These are phyloP conservation scores for Venustampulla echinocandica DNA, from an alignment of 495 filamentous ascomycete species.

Conservation along the genomic window DNA sequence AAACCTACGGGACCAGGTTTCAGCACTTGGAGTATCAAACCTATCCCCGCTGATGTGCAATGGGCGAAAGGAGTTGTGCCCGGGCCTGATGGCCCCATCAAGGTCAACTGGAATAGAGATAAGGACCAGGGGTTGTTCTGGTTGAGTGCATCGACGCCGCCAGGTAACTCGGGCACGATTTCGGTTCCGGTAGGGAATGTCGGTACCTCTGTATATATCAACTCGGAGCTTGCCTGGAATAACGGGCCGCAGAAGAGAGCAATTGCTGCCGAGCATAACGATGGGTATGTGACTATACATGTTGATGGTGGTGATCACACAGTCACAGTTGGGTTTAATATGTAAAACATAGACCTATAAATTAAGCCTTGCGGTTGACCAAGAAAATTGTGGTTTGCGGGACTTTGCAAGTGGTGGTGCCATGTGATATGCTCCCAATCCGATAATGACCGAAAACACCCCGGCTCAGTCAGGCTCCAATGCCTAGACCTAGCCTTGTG, in stretches of 20 bases:
- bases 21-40: conserved; percentile 27
- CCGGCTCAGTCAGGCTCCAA: no score
- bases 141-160: conserved; percentile 19
- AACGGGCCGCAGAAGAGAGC: no score
- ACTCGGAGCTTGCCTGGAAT: conserved; percentile 2
- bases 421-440: no score
- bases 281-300: conserved; percentile 16
- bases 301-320: conserved; percentile 6
- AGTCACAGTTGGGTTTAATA: conserved; percentile 7
- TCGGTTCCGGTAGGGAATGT: conserved; percentile 11
- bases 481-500: no score
- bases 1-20: conserved; percentile 33
- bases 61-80: conserved; percentile 36
- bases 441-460: no score
- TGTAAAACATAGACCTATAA: no score
- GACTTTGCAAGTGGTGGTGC: no score
- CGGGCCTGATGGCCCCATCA: conserved; percentile 29
- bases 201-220: conserved; percentile 10
- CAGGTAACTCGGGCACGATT: conserved; percentile 20
- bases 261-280: neutral
- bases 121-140: conserved; percentile 7
- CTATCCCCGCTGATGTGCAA: conserved; percentile 24
- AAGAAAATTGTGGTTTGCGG: no score
- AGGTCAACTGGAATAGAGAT: conserved; percentile 28
- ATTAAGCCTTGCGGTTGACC: no score